Base-by-base conservation (phyloP, 768 basidiomycete species). In the Steccherinum ochraceum region DNA sequence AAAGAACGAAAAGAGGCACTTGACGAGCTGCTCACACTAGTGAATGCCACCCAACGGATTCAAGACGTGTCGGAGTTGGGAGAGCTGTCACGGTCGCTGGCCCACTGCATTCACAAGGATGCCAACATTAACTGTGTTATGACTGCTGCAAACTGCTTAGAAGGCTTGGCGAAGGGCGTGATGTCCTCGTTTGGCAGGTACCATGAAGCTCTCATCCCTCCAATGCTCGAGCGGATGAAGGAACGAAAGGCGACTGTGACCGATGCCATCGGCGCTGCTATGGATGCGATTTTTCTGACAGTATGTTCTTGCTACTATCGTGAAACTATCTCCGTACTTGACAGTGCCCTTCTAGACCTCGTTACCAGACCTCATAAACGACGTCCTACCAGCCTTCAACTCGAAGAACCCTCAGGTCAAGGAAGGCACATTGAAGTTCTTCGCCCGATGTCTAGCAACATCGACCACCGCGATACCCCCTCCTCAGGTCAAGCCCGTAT, bases 321-420 rank as follows among this genome's bases (percentile, higher is more conserved):
- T n/a, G n/a, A n/a, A n/a, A n/a, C n/a, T n/a, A n/a, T n/a, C n/a
- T n/a, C n/a, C n/a, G n/a, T 3, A 18, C 4, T 48, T 52, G 50
- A 18, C 39, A 40, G 23, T n/a, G n/a, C n/a, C n/a, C n/a, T n/a
- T n/a, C n/a, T 18, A 98, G 94, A 84, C 84, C 0, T 78, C 81
- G 1, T 69, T 99, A 4, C 66, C 82, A 23, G 93, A 96, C 53
- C 80, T 93, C 40, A 73, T 91, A 48, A 84, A 91, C 12, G 92
- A 97, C 65, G 71, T 95, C 40, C 74, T 89, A 39, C 75, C 82
- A 2, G 79, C 85, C 0, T 70, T 95, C 16, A 82, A 82, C 56
- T 84, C 84, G 50, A 99, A 98, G 72, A 99, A 97, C 61, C 96
- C 96, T 1, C 93, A 96, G 67, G 89, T 96, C 24, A 95, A 96